Conservation (phyloP, 2,329 filamentous ascomycete species). For the Botrytis medusae region DNA sequence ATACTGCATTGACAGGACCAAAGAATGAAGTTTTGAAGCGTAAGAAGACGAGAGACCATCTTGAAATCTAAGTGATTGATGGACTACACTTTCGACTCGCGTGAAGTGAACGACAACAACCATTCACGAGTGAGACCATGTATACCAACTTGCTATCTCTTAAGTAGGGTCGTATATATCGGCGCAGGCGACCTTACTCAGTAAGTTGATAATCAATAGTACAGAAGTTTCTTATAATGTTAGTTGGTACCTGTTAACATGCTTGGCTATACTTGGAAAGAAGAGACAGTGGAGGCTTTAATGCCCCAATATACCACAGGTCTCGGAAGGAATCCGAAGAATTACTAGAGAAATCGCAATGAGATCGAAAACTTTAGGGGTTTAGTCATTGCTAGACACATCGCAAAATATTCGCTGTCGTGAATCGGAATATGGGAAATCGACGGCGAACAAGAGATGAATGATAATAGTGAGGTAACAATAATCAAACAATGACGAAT, state of each 20-base stretch:
- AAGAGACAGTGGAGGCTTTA: neutral
- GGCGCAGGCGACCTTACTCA: no score
- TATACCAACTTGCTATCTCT: neutral
- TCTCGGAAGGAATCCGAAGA: fast-evolving
- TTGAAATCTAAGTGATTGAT: neutral
- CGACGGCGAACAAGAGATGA: neutral
- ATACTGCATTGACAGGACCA: neutral
- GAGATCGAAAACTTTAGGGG: neutral
- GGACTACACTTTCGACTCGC: neutral
- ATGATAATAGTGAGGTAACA: neutral
- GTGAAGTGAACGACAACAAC: neutral
- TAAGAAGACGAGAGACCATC: neutral
- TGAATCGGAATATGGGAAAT: neutral
- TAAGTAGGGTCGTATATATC: no score
- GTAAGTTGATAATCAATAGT: no score
- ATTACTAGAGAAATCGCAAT: neutral
- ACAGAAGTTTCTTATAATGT: no score
- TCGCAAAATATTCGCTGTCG: neutral
- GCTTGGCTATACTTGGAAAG: neutral
- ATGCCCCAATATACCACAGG: neutral
- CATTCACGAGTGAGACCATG: neutral
- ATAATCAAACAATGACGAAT: neutral
- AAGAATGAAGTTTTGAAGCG: fast-evolving
- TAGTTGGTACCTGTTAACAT: no score
- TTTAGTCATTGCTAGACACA: neutral